phyloP scores from a whole-genome alignment of 768 basidiomycete species.

The Suillus discolor region DNA sequence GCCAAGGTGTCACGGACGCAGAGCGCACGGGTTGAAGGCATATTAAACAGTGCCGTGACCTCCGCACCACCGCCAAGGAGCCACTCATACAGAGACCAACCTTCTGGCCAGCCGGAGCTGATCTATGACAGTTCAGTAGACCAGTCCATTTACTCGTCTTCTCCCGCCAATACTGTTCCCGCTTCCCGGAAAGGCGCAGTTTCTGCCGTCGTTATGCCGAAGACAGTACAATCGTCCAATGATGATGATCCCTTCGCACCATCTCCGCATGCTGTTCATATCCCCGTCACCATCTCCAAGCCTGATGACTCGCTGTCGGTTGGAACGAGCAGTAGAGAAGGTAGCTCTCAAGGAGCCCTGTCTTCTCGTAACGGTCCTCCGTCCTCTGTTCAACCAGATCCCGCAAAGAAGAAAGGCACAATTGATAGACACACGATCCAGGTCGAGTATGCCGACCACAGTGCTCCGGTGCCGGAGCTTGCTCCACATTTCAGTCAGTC shows the following conservation, averaged over 20 bases:
- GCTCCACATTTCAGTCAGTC: conserved; percentile 21
- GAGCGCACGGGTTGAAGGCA: conserved; percentile 56
- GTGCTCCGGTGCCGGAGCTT: conserved; percentile 30
- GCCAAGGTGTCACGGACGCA: conserved; percentile 47
- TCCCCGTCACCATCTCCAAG: conserved; percentile 31
- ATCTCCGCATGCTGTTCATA: conserved; percentile 29
- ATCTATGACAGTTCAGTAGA: conserved; percentile 75
- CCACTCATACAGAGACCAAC: conserved; percentile 53
- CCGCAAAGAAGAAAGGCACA: conserved; percentile 47
- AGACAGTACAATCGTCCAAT: conserved; percentile 40
- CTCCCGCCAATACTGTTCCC: conserved; percentile 34
- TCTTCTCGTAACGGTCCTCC: conserved; percentile 25
- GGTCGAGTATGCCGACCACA: conserved; percentile 84
- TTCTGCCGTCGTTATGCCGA: conserved; percentile 46
- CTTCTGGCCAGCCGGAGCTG: conserved; percentile 58
- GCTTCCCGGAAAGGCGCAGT: conserved; percentile 41
- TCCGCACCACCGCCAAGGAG: conserved; percentile 42
- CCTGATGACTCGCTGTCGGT: conserved; percentile 26
- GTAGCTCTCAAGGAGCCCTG: conserved; percentile 16
- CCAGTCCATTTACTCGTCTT: conserved; percentile 47
- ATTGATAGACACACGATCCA: conserved; percentile 87
- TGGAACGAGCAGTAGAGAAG: conserved; percentile 22
- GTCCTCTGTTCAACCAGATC: conserved; percentile 38
- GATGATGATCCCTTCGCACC: conserved; percentile 78
- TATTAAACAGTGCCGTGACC: conserved; percentile 32